Evolutionary conservation across 2,329 filamentous ascomycete genomes (phyloP), one percentile per base, ranked within the genome.

Genomic region (Diaporthe vaccinii): DNA sequence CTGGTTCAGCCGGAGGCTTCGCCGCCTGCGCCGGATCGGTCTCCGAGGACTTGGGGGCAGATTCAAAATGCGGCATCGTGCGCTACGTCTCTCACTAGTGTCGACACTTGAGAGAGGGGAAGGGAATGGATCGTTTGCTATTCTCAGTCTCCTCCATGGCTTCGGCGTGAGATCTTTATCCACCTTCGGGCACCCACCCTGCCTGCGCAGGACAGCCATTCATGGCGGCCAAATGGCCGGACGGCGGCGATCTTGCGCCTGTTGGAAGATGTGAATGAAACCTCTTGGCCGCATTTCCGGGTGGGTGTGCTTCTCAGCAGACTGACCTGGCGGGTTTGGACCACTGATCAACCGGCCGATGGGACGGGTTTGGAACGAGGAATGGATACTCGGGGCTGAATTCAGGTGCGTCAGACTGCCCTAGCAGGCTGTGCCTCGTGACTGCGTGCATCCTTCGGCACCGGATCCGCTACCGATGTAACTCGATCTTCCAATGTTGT

Each of bases 361-460:
- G 49, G 70, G 31, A n/a, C 49, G 44, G 70, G 44, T 22, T 25
- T 39, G 53, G n/a, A 28, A 53, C 70, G n/a, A 28, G 49, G n/a
- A 39, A 69, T 53, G 55, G 41, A 61, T 20, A 39, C 39, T 20
- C 5, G 22, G 22, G n/a, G 53, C 70, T 72, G 57, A 31, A 62
- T 53, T 72, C 62, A 72, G 65, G 46, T 55, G 65, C 34, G 34
- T 41, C 34, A 69, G 31, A 55, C 15, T 55, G 65, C 65, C n/a
- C 49, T 69, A 55, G 57, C 41, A 14, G 57, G 57, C 70, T 62
- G 70, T 62, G 70, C 70, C 70, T 25, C 58, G 6, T 61, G 36
- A 49, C 41, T 28, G 58, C 69, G 10, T 53, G 70, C 10, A 72
- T 72, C 70, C 70, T 69, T 69, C 65, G 46, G 65, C 65, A 41